Conservation (phyloP, 441 rosid genomes). For the Codiaeum variegatum region DNA sequence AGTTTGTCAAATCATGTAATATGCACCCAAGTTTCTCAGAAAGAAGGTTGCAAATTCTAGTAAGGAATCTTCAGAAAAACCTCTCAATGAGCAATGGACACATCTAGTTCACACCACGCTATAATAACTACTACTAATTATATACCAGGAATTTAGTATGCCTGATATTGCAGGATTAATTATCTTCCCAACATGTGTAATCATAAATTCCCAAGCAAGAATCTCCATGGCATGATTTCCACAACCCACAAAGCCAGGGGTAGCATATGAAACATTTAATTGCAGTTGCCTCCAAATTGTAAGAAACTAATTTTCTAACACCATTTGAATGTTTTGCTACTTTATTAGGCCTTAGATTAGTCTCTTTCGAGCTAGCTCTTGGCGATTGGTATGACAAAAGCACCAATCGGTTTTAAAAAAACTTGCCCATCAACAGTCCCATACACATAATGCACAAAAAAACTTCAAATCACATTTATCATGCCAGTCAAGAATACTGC, state of each 20-base stretch:
- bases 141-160: neutral
- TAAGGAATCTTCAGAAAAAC: neutral
- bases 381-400: neutral
- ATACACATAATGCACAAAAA: neutral
- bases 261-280: neutral
- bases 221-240: neutral
- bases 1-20: neutral
- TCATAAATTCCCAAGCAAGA: neutral
- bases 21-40: neutral
- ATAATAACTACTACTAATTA: neutral
- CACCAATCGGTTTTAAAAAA: neutral
- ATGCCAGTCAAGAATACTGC: neutral
- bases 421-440: neutral
- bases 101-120: neutral
- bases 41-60: neutral
- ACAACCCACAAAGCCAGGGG: neutral
- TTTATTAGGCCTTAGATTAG: neutral
- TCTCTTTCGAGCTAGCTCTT: neutral
- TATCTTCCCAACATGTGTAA: neutral
- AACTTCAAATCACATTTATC: neutral
- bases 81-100: neutral
- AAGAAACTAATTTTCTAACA: neutral
- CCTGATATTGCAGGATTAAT: neutral
- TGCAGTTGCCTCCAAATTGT: neutral
- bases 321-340: neutral